Base-by-base conservation (phyloP, 2,329 filamentous ascomycete genomes). In the Epicoccum nigrum region DNA sequence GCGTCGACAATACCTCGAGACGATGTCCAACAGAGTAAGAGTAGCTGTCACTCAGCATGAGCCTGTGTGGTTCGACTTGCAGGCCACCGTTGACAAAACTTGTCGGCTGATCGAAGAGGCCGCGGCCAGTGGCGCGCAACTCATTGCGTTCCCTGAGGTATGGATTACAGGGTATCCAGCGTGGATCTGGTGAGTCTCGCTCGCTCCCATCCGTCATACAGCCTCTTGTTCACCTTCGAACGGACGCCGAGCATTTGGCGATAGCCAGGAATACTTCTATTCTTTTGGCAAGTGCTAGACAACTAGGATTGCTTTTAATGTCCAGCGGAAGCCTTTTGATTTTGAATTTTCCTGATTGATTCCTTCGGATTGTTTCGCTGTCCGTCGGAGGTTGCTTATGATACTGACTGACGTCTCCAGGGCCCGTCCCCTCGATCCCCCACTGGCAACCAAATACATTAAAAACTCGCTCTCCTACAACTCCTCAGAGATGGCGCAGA, bases 41-140 rank as follows among this genome's bases (percentile, higher is more conserved):
- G 77, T 83, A 4, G 81, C 78, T 21, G 80, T 81, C 11, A 77
- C 81, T 0, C 83, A 87, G 62, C 78, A 80, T 5, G 84, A 86
- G 65, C 83, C 84, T 0, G 77, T 74, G 1, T 87, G 83, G 83
- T 74, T 87, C 7, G 81, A 87, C 59, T 76, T 87, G 2, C 71
- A 78, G 7, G 79, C 67, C 0, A 75, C 77, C 2, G 79, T 86
- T 1, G 64, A 76, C 1, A 87, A 87, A 64, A 85, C 84, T 7
- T 80, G 81, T 58, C 62, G 69, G 0, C 74, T 86, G 42, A 86
- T 87, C 56, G 68, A 75, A 30, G 78, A 83, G 58, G 85, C 85
- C 1, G 79, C 79, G 1, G 56, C 68, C 4, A 77, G 81, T 34
- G 80, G 79, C 1, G 82, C 82, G 2, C 76, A 83, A 50, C 69